Base-by-base conservation (phyloP, 2,329 filamentous ascomycete species). In the Hypoxylon sp. region DNA sequence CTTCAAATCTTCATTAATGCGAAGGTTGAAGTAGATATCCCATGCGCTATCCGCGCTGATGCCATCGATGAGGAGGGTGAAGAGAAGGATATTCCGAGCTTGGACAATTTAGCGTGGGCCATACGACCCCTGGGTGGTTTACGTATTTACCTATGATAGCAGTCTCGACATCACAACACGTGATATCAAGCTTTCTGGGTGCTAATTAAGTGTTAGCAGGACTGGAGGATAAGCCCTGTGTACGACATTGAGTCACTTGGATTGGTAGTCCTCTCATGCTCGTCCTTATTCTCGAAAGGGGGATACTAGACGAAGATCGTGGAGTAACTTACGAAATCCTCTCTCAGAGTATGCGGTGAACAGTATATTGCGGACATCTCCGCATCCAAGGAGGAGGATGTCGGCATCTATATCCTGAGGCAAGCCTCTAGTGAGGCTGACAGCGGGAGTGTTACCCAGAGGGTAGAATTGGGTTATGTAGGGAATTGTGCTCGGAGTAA, bases 1-100 rank as follows among this genome's bases (percentile, higher is more conserved):
- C 0, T 80, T 68, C 2, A 81, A 77, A 2, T 74, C 46, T 0
- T 77, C 65, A 50, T 81, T 78, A 4, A 90, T 65, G 37, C 79
- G 81, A 3, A 85, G 70, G 67, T 88, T 80, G 73, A 88, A 88
- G 75, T 86, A 90, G 34, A 86, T 75, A 61, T 85, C 81, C 86
- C 86, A 89, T 2, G 84, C 74, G 6, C 70, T 55, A 1, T 79
- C 73, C 0, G 65, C 53, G 11, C 71, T 41, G 21, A 73, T 61
- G 27, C 78, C 71, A n/a, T 85, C 84, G 5, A 84, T 52, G 39
- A 89, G 74, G 1, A 88, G 73, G 0, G 82, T 83, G 30, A 87
- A 77, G 0, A 88, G 74, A 2, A 89, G 66, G 29, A 84, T 73
- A 71, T 90, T 89, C 2, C 87, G 82, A 27, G 85, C 87, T 87